A percentile compares a stretch with the other conserved stretches of the same genome.
These are phyloP conservation scores for Aegle marmelos DNA, from an alignment of 345 rosid genomes.

Conservation along the genomic window DNA sequence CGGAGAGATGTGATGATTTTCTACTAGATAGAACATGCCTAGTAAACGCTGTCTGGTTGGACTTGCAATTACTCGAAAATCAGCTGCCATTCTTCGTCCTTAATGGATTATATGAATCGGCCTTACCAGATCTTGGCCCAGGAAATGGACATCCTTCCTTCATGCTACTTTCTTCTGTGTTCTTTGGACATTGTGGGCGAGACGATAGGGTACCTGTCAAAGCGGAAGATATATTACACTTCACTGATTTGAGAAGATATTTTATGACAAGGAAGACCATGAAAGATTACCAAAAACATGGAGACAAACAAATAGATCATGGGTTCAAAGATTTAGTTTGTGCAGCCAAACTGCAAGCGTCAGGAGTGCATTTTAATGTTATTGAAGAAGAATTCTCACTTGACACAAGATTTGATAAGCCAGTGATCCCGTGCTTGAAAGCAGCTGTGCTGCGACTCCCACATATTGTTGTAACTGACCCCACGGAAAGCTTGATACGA, in stretches of 20 bases:
- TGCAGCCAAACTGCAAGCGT: constrained; percentile 5
- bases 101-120: neutral
- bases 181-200: too few relatives aligned
- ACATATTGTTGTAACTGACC: neutral
- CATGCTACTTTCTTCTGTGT: too few relatives aligned
- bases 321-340: neutral
- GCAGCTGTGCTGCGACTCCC: neutral
- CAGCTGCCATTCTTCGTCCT: neutral
- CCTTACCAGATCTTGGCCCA: neutral
- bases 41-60: neutral
- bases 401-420: neutral
- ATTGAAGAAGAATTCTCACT: neutral
- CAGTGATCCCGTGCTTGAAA: neutral
- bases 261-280: neutral
- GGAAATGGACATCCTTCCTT: too few relatives aligned
- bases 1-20: neutral
- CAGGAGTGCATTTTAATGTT: constrained; percentile 11
- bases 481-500: constrained; percentile 13
- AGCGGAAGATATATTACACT: too few relatives aligned
- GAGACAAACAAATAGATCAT: too few relatives aligned
- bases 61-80: neutral
- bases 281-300: too few relatives aligned
- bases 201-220: too few relatives aligned
- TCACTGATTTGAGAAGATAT: neutral
- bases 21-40: neutral